Evolutionary conservation across 805 yeast species (phyloP).

Genomic region (Kockiozyma suomiensis): DNA sequence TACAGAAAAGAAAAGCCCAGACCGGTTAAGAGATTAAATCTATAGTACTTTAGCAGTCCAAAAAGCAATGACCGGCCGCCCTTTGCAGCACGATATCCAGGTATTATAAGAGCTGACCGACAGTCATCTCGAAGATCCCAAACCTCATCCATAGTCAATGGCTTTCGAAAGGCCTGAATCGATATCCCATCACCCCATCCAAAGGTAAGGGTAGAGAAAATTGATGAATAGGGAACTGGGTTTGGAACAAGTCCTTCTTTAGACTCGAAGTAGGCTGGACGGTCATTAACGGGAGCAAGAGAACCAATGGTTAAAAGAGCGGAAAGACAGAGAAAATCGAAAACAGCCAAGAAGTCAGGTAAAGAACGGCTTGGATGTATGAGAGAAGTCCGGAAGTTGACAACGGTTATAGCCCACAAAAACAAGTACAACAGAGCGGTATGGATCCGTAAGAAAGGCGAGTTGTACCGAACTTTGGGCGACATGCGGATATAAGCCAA

Average conservation of each 20-base stretch:
- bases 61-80: constrained; percentile 18
- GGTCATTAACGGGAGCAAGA: constrained; percentile 68
- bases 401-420: constrained; percentile 26
- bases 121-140: constrained; percentile 85
- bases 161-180: constrained; percentile 59
- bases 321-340: constrained; percentile 48
- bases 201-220: constrained; percentile 67
- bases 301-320: constrained; percentile 53
- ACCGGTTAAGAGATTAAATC: constrained; percentile 15
- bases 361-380: constrained; percentile 34
- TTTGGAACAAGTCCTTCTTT: constrained; percentile 61
- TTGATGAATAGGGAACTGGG: constrained; percentile 67
- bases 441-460: constrained; percentile 37
- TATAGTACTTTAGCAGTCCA: constrained; percentile 20
- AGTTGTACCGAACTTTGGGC: constrained; percentile 19
- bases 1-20: constrained; percentile 22
- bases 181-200: constrained; percentile 77
- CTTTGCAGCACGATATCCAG: constrained; percentile 39
- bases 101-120: constrained; percentile 71
- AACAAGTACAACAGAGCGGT: constrained; percentile 35
- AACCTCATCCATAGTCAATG: constrained; percentile 64
- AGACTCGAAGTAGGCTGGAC: constrained; percentile 52
- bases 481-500: constrained; percentile 34
- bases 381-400: constrained; percentile 38
- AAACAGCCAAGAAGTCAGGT: constrained; percentile 29